Evolutionary conservation across 306 rosid species (phyloP).

Genomic region (Acacia confusa): DNA sequence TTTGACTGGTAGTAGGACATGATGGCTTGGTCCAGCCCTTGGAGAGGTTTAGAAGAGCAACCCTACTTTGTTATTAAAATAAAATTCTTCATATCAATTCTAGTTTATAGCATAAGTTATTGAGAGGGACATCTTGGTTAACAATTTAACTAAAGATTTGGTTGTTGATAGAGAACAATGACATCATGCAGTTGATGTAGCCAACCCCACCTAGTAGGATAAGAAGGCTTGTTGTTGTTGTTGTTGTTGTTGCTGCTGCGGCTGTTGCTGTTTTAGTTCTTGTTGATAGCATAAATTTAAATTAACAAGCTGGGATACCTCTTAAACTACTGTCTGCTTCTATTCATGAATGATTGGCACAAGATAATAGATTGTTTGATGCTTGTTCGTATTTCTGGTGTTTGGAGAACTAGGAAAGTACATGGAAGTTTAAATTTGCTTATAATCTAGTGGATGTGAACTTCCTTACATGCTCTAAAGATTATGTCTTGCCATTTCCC

Average conservation of each 20-base stretch:
- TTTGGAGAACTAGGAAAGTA: neutral
- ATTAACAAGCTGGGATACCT: constrained; percentile 1
- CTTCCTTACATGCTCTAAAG: neutral
- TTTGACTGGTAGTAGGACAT: neutral
- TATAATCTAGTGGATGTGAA: neutral
- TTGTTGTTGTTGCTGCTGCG: too few relatives aligned
- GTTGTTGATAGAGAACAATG: too few relatives aligned
- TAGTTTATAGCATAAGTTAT: neutral
- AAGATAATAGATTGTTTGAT: neutral
- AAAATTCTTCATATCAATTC: neutral
- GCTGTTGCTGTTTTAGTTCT: too few relatives aligned
- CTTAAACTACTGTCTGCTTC: neutral
- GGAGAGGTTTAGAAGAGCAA: neutral
- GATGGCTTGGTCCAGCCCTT: neutral
- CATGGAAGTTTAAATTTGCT: neutral
- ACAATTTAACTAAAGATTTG: too few relatives aligned
- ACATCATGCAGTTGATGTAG: too few relatives aligned
- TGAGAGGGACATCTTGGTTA: too few relatives aligned
- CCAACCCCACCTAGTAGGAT: too few relatives aligned
- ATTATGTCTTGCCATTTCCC: neutral
- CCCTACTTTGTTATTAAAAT: neutral
- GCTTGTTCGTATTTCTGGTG: neutral
- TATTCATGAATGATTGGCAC: neutral
- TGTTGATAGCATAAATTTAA: neutral
- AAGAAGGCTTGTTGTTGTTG: too few relatives aligned